Evolutionary conservation across 208 protist genomes (phyloP), one percentile per base, ranked within the genome.

Genomic region (Eutreptiella sp.): DNA sequence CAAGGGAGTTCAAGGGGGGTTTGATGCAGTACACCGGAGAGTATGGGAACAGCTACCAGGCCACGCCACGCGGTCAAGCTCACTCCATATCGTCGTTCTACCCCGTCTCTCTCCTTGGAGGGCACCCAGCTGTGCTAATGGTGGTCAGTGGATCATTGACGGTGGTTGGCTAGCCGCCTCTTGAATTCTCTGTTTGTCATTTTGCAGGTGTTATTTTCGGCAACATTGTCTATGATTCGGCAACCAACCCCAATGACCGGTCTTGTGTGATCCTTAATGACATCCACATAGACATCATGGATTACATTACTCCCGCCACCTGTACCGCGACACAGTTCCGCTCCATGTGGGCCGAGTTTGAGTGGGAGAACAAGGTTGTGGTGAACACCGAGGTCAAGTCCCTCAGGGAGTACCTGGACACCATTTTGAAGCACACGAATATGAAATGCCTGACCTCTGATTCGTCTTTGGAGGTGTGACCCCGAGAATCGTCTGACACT

Each of bases 331-430:
- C 75, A 1, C 74, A 93, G 45, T 99, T 98, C 80, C 83, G 96
- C 32, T 69, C 72, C 23, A 98, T 97, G 90, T 99, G 96, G 95
- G 73, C 88, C 34, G 89, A 94, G 71, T 98, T 98, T 62, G 93
- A 97, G 68, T 99, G 96, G 96, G 95, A 99, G 79, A 99, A 98
- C 80, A 96, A 96, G 65, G 84, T 97, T 5, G 72, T 72, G 35
- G 81, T 96, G 1, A 82, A 81, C 19, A 94, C 90, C 14, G 71
- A 75, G 27, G 83, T 86, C 45, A 70, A 77, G 34, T 66, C 72
- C 43, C 38, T 97, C 5, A 53, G 79, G 4, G 76, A 85, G 50
- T 98, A 94, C 68, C 70, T 97, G 32, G 57, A 89, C 31, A 80
- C 89, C 73, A 84, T 98, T 4, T 71, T 81, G 29, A 68, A 77